These are phyloP conservation scores for Venturia carpophila DNA, from an alignment of 2,329 filamentous ascomycete genomes.

Conservation along the genomic window DNA sequence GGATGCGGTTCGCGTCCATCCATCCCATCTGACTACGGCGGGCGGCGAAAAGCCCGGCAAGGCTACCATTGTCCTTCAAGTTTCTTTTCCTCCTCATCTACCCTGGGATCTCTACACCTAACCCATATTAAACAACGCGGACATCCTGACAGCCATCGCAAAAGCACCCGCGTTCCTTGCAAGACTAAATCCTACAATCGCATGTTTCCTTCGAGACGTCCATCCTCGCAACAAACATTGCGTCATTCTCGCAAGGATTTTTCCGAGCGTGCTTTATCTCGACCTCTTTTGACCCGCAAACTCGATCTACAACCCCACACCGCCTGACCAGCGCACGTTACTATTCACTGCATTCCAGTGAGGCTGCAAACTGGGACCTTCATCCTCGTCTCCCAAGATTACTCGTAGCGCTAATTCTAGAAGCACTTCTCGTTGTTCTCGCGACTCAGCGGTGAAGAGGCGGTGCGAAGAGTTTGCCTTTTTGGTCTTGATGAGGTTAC, in stretches of 20 bases:
- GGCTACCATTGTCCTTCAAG: background rate
- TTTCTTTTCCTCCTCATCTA: background rate
- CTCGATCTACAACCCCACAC: background rate
- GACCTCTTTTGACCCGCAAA: background rate
- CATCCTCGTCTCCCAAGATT: background rate
- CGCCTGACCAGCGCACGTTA: background rate
- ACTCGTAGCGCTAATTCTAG: background rate
- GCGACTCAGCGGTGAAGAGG: background rate
- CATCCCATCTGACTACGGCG: background rate
- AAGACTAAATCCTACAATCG: background rate
- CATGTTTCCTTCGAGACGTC: background rate
- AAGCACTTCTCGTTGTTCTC: background rate
- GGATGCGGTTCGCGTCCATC: constrained; percentile 1
- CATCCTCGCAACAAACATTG: background rate
- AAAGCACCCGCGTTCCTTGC: background rate
- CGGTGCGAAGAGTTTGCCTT: background rate
- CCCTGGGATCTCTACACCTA: background rate
- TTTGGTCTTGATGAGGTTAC: background rate
- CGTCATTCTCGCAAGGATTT: background rate
- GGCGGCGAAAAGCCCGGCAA: background rate
- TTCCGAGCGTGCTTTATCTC: background rate
- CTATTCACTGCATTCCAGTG: background rate
- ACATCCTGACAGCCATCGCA: background rate
- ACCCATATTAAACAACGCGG: background rate
- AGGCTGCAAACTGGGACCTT: background rate